Percentiles rank a stretch among this genome's conserved stretches.
Conservation (phyloP, 768 basidiomycete species). For the Lentinula edodes region DNA sequence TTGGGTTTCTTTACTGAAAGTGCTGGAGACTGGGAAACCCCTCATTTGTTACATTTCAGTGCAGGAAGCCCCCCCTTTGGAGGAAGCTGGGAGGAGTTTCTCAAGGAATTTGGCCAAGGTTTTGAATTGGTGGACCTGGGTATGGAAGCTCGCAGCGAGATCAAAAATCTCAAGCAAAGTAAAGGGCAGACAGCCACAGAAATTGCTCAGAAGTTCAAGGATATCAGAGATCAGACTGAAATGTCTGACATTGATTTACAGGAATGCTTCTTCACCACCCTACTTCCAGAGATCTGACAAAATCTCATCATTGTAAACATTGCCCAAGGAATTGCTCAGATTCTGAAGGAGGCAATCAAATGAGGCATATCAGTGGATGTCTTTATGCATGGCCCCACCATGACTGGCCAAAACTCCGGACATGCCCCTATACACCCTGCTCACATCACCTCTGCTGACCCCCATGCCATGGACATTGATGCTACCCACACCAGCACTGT, state of each 20-base stretch:
- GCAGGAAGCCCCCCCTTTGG: not conserved
- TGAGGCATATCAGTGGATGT: too few species aligned
- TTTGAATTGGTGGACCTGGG: not conserved
- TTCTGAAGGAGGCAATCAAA: too few species aligned
- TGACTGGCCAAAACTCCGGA: not conserved
- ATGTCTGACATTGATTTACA: not conserved
- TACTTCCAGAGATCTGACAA: not conserved
- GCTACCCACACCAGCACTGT: not conserved
- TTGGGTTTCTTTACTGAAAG: not conserved
- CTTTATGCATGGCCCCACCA: too few species aligned
- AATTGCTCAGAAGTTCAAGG: not conserved
- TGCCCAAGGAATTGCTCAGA: too few species aligned
- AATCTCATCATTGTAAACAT: too few species aligned
- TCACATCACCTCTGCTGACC: not conserved
- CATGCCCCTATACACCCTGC: not conserved
- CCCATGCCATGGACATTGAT: not conserved
- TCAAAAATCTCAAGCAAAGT: not conserved
- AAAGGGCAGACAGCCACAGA: not conserved
- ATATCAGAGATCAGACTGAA: not conserved
- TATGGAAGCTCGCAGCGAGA: not conserved
- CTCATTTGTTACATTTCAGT: not conserved
- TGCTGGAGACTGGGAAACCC: not conserved
- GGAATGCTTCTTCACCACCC: not conserved
- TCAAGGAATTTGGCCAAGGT: not conserved
- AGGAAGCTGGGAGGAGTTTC: not conserved